Conservation (phyloP, 176 grass and related monocot genomes). For the Sorghum bicolor region Sorghum_bicolor_NCBIv3 NC_012873.2:16052501-16053000, state of each 20-base stretch:
- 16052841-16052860: not conserved
- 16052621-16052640: not conserved
- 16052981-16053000: constrained; percentile 67
- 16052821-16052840: not conserved
- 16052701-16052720: not conserved
- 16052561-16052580: not conserved
- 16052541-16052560: not conserved
- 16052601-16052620: not conserved
- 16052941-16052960: not conserved
- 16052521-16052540: not conserved
- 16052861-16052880: not conserved
- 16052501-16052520: not conserved
- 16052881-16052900: not conserved
- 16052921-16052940: not conserved
- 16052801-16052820: not conserved
- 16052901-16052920: not conserved
- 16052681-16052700: not conserved
- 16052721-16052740: not conserved
- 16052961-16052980: not conserved
- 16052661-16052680: not conserved
- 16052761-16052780: not conserved
- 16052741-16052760: not conserved
- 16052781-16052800: not conserved
- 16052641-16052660: not conserved
- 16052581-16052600: not conserved